Evolutionary conservation across 176 grass and related monocot genomes (phyloP).

Genomic region (Ananas comosus): DNA sequence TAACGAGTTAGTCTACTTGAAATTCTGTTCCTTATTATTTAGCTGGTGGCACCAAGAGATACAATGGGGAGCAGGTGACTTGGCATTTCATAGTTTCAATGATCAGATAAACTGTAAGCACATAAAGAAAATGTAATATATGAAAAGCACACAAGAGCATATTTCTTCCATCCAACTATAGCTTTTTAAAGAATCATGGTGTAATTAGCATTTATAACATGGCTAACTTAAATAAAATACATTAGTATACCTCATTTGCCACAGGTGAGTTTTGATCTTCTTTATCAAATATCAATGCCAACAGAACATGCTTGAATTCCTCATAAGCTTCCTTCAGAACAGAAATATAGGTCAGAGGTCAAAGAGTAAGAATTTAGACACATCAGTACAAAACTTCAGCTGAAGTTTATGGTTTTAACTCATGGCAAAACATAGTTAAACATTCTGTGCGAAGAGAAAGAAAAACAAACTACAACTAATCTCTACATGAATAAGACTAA

Average conservation of each 20-base stretch:
- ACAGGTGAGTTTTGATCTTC: constrained; percentile 87
- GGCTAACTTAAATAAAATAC: constrained; percentile 1
- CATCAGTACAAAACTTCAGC: not conserved
- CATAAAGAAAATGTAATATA: no score
- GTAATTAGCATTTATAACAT: not conserved
- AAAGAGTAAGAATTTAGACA: not conserved
- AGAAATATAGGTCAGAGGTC: not conserved
- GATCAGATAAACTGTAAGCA: no score
- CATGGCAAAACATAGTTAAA: constrained; percentile 1
- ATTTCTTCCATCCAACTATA: no score
- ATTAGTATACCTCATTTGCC: constrained; percentile 51
- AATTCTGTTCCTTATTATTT: no score
- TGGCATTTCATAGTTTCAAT: no score
- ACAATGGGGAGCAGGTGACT: no score
- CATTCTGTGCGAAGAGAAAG: not conserved
- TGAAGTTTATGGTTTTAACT: not conserved
- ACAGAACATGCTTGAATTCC: constrained; percentile 97
- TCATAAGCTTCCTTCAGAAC: constrained; percentile 93
- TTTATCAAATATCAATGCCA: constrained; percentile 87
- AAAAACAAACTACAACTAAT: not conserved
- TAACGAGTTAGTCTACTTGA: no score
- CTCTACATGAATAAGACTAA: not conserved
- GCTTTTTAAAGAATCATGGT: not conserved
- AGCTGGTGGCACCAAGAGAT: no score
- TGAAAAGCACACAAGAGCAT: not conserved